Evolutionary conservation across 2,329 filamentous ascomycete genomes (phyloP), one percentile per base, ranked within the genome.

Genomic region (Calonectria henricotiae): DNA sequence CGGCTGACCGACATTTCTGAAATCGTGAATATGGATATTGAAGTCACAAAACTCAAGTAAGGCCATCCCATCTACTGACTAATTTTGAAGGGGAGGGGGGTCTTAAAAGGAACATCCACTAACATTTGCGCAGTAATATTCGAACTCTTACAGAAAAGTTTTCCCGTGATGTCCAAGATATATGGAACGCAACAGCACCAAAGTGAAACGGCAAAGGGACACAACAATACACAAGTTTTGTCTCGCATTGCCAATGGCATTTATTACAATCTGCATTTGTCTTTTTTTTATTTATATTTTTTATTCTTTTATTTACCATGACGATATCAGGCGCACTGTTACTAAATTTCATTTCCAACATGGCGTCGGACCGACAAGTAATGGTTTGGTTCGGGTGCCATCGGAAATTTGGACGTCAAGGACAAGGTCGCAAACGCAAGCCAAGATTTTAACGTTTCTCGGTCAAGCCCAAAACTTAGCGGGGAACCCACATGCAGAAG

Each of bases 41-140:
- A 55, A 55, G 51, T 55, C 32, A 55, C 51, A 7, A 55, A 55
- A 23, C 51, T 55, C 51, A 55, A 55, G 51, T 55, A 55, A 23
- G n/a, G 12, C 7, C n/a, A 23, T 4, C n/a, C 15, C 5, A 17
- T 8, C 7, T 7, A 30, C 27, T 30, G 27, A 30, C 7, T 4
- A 0, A 11, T 23, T 23, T n/a, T 12, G 8, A 2, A 13, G 9
- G 11, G 6, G n/a, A 25, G 12, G 5, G 5, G 20, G 20, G 20
- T 20, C 20, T 20, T 20, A 20, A 20, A 1, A 20, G 20, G 20
- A 20, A 20, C 20, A 20, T 20, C 20, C 20, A 20, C 51, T 55
- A 55, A 55, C 17, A 12, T 9, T 12, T 25, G 32, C n/a, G 32
- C 32, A 55, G 51, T 39, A 55, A 55, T 55, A 55, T 55, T 39